Evolutionary conservation across 108 stramenopile genomes (phyloP).

Genomic region (Nitzschia putrida): DNA sequence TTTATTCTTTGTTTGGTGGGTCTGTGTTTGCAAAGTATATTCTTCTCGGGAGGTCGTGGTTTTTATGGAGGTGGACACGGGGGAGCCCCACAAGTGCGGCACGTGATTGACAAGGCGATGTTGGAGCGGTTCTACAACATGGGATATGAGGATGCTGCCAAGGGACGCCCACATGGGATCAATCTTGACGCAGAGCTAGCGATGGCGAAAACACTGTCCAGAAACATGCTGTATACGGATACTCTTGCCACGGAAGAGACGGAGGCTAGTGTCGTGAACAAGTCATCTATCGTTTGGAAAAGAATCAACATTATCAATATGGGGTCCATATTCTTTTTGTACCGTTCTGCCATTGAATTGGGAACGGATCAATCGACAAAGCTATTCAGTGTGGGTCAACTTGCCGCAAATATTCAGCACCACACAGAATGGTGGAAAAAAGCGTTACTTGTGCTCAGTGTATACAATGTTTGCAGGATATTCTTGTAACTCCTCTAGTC

Average conservation of each 20-base stretch:
- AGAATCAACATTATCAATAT: slow-evolving; percentile 22
- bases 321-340: slow-evolving; percentile 38
- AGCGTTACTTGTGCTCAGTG: slow-evolving; percentile 35
- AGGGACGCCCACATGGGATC: slow-evolving; percentile 32
- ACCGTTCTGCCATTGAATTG: slow-evolving; percentile 32
- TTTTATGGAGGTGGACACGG: background rate
- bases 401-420: slow-evolving; percentile 42
- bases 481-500: slow-evolving; percentile 24
- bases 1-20: slow-evolving; percentile 26
- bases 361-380: slow-evolving; percentile 33
- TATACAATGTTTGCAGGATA: slow-evolving; percentile 40
- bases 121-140: slow-evolving; percentile 51
- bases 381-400: slow-evolving; percentile 26
- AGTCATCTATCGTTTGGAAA: background rate
- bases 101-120: slow-evolving; percentile 11
- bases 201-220: background rate
- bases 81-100: background rate
- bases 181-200: slow-evolving; percentile 19
- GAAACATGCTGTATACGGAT: background rate
- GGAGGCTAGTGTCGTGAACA: background rate
- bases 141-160: slow-evolving; percentile 55
- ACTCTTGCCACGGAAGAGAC: background rate
- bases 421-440: slow-evolving; percentile 34
- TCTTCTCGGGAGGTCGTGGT: slow-evolving; percentile 3
- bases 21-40: slow-evolving; percentile 17